phyloP scores from a whole-genome alignment of 768 basidiomycete species.

The Albatrellus ellisii region DNA sequence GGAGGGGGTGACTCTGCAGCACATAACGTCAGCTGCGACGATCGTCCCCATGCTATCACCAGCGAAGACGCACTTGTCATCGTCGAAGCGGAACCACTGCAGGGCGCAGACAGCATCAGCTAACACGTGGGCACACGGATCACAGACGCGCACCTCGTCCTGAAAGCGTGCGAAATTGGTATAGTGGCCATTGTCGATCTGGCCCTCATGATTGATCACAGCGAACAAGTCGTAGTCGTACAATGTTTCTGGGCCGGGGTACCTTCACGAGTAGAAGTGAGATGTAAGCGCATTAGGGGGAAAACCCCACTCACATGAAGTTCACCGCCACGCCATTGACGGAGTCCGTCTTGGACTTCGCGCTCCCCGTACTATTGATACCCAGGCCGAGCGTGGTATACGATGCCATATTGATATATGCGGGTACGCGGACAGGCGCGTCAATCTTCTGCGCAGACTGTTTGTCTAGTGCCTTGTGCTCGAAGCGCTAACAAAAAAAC shows the following conservation, averaged over 20 bases:
- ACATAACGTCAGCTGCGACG: conserved; percentile 4
- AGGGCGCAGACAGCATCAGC: background rate
- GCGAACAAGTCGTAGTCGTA: conserved; percentile 89
- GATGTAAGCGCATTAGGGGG: background rate
- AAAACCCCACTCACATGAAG: conserved; percentile 3
- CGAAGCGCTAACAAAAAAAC: conserved; percentile 57
- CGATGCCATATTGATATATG: conserved; percentile 76
- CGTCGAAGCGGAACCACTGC: conserved; percentile 91
- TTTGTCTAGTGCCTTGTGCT: conserved; percentile 69
- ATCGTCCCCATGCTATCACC: conserved; percentile 5
- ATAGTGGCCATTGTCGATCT: conserved; percentile 92
- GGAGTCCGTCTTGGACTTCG: conserved; percentile 15
- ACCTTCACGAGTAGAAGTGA: conserved; percentile 18
- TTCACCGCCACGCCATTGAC: conserved; percentile 10
- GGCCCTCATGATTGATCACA: conserved; percentile 90
- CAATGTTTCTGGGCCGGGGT: conserved; percentile 48
- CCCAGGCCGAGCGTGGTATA: conserved; percentile 60
- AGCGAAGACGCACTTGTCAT: conserved; percentile 65
- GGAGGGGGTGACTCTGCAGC: conserved; percentile 53
- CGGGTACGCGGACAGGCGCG: conserved; percentile 68
- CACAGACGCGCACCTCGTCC: conserved; percentile 51
- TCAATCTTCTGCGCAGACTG: conserved; percentile 77
- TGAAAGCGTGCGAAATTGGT: conserved; percentile 76
- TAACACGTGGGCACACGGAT: background rate
- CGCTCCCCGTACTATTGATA: conserved; percentile 31